These are phyloP conservation scores for Paralagenidium karlingii DNA, from an alignment of 352 stramenopile genomes.

Conservation along the genomic window DNA sequence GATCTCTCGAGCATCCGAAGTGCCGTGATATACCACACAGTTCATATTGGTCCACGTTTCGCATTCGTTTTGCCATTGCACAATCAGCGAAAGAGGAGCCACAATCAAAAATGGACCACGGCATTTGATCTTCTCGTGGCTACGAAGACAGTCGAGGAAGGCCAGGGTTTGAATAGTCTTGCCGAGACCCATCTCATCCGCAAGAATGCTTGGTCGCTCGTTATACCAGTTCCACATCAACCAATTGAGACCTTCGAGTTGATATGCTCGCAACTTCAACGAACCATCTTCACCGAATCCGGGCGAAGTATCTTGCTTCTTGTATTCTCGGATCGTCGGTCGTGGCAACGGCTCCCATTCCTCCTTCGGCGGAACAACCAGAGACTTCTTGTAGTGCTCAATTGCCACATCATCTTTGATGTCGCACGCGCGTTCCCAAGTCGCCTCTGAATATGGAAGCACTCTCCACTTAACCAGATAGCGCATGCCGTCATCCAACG, in stretches of 20 bases:
- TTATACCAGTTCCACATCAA: conserved; percentile 87
- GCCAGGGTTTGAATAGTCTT: conserved; percentile 89
- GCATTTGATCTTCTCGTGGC: conserved; percentile 82
- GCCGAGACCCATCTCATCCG: conserved; percentile 88
- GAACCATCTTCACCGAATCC: conserved; percentile 60
- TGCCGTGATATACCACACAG: conserved; percentile 98
- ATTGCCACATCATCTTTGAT: conserved; percentile 79
- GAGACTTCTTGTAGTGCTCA: conserved; percentile 45
- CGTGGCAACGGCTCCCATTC: conserved; percentile 43
- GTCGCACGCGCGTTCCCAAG: conserved; percentile 79
- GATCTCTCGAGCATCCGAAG: conserved; percentile 82
- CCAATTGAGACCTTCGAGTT: conserved; percentile 84
- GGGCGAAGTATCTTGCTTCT: conserved; percentile 71
- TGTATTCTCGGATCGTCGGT: conserved; percentile 69
- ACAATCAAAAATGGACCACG: conserved; percentile 96
- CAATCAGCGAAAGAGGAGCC: conserved; percentile 95
- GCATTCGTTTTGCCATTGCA: conserved; percentile 99
- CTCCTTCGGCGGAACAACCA: conserved; percentile 43
- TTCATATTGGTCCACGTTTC: conserved; percentile 98
- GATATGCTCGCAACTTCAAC: conserved; percentile 66
- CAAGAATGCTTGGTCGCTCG: conserved; percentile 75
- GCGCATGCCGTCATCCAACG: conserved; percentile 74
- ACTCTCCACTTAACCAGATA: conserved; percentile 85
- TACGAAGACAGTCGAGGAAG: conserved; percentile 91
- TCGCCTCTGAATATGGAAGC: conserved; percentile 75